Percentiles rank a stretch among this genome's conserved stretches.
Evolutionary conservation across 345 rosid genomes (phyloP).

Genomic region (Barbarea vulgaris): DNA sequence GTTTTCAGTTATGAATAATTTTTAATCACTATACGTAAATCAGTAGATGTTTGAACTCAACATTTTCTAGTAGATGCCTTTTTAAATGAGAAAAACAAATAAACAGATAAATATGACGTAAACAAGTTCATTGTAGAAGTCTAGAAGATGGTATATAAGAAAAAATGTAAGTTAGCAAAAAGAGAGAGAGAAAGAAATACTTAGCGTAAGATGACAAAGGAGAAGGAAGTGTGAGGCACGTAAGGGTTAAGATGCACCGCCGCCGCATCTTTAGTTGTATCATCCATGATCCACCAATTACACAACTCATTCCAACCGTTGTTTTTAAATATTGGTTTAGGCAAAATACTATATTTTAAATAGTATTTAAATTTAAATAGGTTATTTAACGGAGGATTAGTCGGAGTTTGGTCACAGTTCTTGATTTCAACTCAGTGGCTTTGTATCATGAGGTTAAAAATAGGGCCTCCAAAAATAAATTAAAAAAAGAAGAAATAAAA

Average conservation of each 20-base stretch:
- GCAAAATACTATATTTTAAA: neutral
- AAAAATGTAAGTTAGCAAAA: constrained; percentile 25
- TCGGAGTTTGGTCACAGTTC: neutral
- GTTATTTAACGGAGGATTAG: neutral
- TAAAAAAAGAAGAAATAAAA: neutral
- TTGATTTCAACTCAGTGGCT: neutral
- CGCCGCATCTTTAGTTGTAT: constrained; percentile 42
- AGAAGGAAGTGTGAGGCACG: constrained; percentile 48
- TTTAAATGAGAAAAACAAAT: neutral
- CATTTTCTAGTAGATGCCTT: neutral
- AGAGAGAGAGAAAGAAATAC: constrained; percentile 26
- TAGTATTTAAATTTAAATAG: too few relatives aligned
- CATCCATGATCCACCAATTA: constrained; percentile 30
- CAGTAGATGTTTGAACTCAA: neutral
- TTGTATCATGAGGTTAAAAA: neutral
- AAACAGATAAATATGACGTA: neutral
- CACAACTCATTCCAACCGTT: constrained; percentile 37
- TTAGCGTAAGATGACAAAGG: constrained; percentile 45
- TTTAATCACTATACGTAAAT: neutral
- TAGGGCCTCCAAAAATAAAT: neutral
- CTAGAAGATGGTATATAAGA: constrained; percentile 8
- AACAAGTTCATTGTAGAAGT: neutral
- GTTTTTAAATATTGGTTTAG: neutral
- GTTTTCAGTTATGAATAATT: neutral
- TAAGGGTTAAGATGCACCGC: constrained; percentile 45